Conservation (phyloP, 176 grass and related monocot species). For the Dactylis glomerata region DNA sequence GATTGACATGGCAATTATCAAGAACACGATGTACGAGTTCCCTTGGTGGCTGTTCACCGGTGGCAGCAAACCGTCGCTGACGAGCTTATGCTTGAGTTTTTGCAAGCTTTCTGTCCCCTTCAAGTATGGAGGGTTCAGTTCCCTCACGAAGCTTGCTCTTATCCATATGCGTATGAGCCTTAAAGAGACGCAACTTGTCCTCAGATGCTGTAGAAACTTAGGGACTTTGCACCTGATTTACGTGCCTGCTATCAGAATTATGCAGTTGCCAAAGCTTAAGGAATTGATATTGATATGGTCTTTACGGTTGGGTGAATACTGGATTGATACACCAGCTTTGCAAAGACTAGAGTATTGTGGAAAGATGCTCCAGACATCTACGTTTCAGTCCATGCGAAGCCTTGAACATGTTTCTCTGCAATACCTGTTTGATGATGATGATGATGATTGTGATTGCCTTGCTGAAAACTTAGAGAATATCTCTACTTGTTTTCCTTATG, state of each 20-base stretch:
- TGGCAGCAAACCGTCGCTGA: neutral
- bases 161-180: neutral
- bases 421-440: neutral
- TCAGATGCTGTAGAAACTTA: neutral
- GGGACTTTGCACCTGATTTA: neutral
- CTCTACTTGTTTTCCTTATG: neutral
- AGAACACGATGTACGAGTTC: neutral
- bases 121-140: neutral
- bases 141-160: neutral
- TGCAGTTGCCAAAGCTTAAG: neutral
- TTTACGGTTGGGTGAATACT: neutral
- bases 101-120: neutral
- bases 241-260: neutral
- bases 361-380: neutral
- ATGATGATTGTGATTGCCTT: neutral
- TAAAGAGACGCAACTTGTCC: neutral
- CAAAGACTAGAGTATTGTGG: neutral
- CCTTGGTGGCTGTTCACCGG: neutral
- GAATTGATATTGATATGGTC: neutral
- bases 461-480: neutral
- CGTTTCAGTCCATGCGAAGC: neutral
- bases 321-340: neutral
- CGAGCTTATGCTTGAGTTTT: neutral
- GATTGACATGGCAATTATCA: neutral
- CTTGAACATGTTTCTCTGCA: slow-evolving; percentile 2